Percentiles rank a stretch among this genome's conserved stretches.
Conservation (phyloP, 306 rosid species). For the Cucurbita pepo region DNA sequence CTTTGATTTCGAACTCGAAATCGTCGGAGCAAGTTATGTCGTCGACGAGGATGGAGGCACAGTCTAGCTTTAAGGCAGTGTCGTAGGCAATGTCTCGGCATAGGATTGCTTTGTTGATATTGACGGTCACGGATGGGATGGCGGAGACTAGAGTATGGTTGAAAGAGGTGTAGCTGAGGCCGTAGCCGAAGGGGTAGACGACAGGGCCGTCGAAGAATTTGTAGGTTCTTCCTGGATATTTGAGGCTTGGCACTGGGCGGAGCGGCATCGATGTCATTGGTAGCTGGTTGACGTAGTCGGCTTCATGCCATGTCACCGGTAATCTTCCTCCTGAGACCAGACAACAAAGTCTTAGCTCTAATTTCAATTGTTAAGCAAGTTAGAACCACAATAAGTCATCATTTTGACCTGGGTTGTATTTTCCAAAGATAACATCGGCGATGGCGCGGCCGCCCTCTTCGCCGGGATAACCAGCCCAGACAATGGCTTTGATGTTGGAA, state of each 20-base stretch:
- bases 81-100: slow-evolving; percentile 10
- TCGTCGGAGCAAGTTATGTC: slow-evolving; percentile 9
- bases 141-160: slow-evolving; percentile 4
- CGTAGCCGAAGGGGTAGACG: slow-evolving; percentile 19
- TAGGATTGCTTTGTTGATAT: background rate
- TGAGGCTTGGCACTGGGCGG: slow-evolving; percentile 12
- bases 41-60: slow-evolving; percentile 8
- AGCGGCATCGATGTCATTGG: slow-evolving; percentile 20
- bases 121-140: background rate
- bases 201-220: slow-evolving; percentile 19
- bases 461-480: slow-evolving; percentile 19
- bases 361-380: too few species aligned
- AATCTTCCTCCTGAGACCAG: slow-evolving; percentile 18
- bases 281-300: slow-evolving; percentile 8
- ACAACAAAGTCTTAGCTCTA: background rate
- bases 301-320: slow-evolving; percentile 20
- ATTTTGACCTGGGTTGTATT: slow-evolving; percentile 15
- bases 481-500: slow-evolving; percentile 10
- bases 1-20: slow-evolving; percentile 1
- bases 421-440: slow-evolving; percentile 12
- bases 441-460: slow-evolving; percentile 18
- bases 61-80: background rate
- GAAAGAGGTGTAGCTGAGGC: slow-evolving; percentile 22
- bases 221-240: slow-evolving; percentile 23
- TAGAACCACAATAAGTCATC: too few species aligned